Evolutionary conservation across 208 protist genomes (phyloP), one percentile per base, ranked within the genome.

Genomic region (Herpetomonas tarakana): DNA sequence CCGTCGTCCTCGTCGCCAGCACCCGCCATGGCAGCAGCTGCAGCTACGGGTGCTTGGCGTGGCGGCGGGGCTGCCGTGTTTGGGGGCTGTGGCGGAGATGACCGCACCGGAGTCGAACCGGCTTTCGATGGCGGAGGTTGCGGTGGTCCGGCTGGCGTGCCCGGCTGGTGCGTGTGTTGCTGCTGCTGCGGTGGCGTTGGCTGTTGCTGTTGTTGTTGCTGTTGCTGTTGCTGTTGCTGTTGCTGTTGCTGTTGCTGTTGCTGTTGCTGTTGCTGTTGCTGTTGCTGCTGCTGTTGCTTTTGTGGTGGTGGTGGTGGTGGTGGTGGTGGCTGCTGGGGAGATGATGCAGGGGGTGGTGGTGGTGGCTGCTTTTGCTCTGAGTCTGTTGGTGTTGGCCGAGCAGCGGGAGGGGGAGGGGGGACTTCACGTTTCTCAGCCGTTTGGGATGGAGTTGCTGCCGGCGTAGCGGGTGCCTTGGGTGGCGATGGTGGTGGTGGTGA

Each of bases 1-100:
- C 65, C 62, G 12, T 47, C 61, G 31, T 72, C 60, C 14, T 55
- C 54, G 45, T 45, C 28, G 52, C 24, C 38, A 28, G 31, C 47
- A 3, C 18, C 39, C n/a, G 1, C 16, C 28, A 19, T 52, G 52
- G 19, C 46, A 35, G 27, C 18, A 49, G 9, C 6, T 11, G 44
- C 19, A 22, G 44, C 44, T 4, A 18, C 19, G 19, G 44, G 44
- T 18, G 44, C 44, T 49, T 49, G 44, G 44, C 44, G 11, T 7
- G 19, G 3, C 44, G 44, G 16, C 19, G 44, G 44, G 14, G 35
- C 35, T 41, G 28, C 46, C 21, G 1, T 19, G 9, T 0, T 22
- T 28, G 51, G 3, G 50, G 24, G 3, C 30, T 47, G n/a, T n/a
- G n/a, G n/a, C n/a, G n/a, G n/a, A n/a, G n/a, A n/a, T n/a, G n/a